Conservation (phyloP, 2,329 filamentous ascomycete genomes). For the Aspergillus sp. region DNA sequence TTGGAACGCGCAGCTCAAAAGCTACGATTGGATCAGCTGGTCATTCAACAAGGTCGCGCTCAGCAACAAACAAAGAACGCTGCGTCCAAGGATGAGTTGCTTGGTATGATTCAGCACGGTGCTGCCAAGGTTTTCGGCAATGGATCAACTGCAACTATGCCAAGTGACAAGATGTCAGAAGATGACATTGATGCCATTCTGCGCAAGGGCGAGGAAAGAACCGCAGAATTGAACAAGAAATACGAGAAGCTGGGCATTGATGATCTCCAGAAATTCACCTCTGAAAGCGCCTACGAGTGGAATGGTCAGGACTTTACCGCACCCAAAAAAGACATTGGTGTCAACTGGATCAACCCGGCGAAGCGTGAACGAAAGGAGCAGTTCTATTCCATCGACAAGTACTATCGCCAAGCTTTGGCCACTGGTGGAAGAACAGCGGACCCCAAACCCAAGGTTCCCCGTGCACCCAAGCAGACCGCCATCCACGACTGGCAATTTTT, state of each 20-base stretch:
- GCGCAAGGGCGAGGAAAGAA: conserved; percentile 79
- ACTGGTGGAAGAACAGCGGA: conserved; percentile 75
- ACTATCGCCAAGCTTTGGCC: conserved; percentile 87
- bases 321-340: conserved; percentile 83
- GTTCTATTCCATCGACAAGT: conserved; percentile 97
- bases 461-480: conserved; percentile 84
- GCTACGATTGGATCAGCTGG: conserved; percentile 88
- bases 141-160: conserved; percentile 44
- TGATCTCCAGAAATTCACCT: conserved; percentile 95
- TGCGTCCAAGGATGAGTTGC: conserved; percentile 89
- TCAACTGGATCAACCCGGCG: conserved; percentile 96
- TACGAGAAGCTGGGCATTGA: conserved; percentile 97
- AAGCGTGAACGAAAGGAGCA: conserved; percentile 99
- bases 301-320: conserved; percentile 95
- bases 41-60: conserved; percentile 94
- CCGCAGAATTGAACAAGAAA: conserved; percentile 82
- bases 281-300: conserved; percentile 97
- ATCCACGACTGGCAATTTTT: conserved; percentile 99
- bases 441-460: conserved; percentile 89
- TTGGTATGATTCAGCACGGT: conserved; percentile 98
- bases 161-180: conserved; percentile 66
- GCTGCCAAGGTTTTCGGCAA: conserved; percentile 79
- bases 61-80: conserved; percentile 87
- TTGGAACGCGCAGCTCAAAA: conserved; percentile 95
- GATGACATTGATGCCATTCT: conserved; percentile 90